These are phyloP conservation scores for Aspergillus ellipticus DNA, from an alignment of 495 filamentous ascomycete genomes.

Conservation along the genomic window DNA sequence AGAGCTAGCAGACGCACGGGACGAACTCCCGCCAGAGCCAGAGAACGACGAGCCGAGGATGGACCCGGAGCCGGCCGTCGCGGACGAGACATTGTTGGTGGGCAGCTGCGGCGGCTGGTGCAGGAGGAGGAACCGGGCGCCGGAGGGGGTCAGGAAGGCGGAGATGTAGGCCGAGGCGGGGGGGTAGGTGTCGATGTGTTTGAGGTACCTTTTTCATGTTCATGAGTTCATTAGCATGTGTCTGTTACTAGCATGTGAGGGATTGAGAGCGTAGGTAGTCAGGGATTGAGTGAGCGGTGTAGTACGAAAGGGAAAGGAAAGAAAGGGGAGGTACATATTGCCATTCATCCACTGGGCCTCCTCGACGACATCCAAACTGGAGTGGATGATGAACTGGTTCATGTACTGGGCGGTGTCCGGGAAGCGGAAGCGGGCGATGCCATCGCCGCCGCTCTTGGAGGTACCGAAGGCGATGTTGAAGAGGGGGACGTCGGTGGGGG, in stretches of 20 bases:
- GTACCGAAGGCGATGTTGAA: conserved; percentile 97
- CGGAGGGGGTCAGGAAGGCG: conserved; percentile 76
- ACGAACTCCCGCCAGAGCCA: conserved; percentile 25
- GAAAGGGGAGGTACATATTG: conserved; percentile 57
- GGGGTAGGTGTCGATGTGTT: conserved; percentile 89
- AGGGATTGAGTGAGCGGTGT: background rate
- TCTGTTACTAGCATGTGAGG: too few relatives aligned
- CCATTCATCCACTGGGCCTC: conserved; percentile 87
- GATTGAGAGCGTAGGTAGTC: background rate
- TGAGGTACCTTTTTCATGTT: conserved; percentile 69
- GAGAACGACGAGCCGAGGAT: conserved; percentile 27
- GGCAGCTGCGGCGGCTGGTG: conserved; percentile 64
- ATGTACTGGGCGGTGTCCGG: conserved; percentile 79
- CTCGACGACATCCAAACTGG: conserved; percentile 87
- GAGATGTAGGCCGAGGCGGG: conserved; percentile 74
- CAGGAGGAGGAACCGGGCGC: conserved; percentile 79
- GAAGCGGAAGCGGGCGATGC: conserved; percentile 73
- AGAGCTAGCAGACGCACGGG: conserved; percentile 55
- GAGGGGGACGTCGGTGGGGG: conserved; percentile 87
- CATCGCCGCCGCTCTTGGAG: conserved; percentile 89
- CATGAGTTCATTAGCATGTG: background rate
- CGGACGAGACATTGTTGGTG: conserved; percentile 15
- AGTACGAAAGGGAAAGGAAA: background rate
- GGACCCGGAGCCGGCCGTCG: conserved; percentile 10
- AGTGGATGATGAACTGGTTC: conserved; percentile 97